These are phyloP conservation scores for Amaranthus tricolor DNA, from an alignment of 179 eudicot species.

Conservation along the genomic window DNA sequence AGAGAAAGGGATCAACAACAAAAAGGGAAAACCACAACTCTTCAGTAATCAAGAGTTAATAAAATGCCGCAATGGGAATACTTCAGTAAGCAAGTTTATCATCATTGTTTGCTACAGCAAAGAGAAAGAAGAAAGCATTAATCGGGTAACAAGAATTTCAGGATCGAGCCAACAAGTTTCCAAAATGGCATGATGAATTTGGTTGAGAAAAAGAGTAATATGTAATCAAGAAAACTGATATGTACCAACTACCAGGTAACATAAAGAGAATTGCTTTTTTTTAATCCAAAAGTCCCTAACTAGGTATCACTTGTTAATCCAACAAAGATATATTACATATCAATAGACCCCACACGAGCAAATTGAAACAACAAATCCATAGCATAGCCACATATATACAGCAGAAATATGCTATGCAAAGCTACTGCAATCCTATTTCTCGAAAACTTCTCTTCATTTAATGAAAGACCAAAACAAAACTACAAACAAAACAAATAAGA, in stretches of 20 bases:
- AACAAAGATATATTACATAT: not conserved
- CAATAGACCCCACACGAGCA: slow-evolving; percentile 3
- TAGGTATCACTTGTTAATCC: not conserved
- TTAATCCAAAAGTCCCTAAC: not conserved
- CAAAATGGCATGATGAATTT: not conserved
- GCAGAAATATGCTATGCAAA: not conserved
- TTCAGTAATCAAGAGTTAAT: not conserved
- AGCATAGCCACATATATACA: not conserved
- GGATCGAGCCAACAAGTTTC: no score
- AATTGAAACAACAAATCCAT: slow-evolving; percentile 1
- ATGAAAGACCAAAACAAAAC: not conserved
- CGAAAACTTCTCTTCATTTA: not conserved
- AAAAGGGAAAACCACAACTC: not conserved
- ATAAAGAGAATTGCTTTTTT: not conserved
- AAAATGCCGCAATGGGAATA: not conserved
- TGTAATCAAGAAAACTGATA: not conserved
- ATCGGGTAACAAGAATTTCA: not conserved
- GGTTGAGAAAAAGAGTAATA: not conserved
- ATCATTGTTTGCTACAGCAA: not conserved
- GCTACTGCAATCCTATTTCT: not conserved
- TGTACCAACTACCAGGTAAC: no score
- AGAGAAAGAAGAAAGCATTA: not conserved
- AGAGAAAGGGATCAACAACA: slow-evolving; percentile 1
- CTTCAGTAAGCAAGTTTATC: not conserved
- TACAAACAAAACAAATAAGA: not conserved